Conservation (phyloP, 306 rosid species). For the Lathyrus aphaca region DNA sequence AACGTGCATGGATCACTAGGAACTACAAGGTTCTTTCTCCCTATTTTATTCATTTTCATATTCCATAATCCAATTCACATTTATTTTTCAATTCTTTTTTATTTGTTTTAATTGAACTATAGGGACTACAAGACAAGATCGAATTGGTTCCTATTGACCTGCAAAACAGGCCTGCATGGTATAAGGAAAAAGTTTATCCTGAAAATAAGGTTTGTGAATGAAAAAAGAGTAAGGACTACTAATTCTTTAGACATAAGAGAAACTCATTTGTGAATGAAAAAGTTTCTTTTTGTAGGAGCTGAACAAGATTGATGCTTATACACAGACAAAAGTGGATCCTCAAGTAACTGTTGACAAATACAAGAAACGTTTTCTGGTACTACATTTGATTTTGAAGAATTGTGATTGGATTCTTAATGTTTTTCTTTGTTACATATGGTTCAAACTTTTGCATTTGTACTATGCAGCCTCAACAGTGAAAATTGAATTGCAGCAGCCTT, state of each 20-base stretch:
- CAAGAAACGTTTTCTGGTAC: too few species aligned
- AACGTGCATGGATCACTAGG: conserved; percentile 83
- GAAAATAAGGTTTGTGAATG: conserved; percentile 66
- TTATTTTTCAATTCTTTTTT: background rate
- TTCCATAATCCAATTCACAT: background rate
- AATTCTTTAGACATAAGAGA: too few species aligned
- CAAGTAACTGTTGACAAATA: too few species aligned
- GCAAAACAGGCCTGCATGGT: conserved; percentile 79
- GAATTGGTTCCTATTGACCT: conserved; percentile 70
- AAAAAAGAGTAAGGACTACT: too few species aligned
- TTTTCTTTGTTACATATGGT: too few species aligned
- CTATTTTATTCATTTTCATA: background rate
- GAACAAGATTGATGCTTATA: too few species aligned
- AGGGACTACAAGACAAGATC: conserved; percentile 79
- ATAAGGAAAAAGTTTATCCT: conserved; percentile 83
- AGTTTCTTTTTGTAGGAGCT: too few species aligned
- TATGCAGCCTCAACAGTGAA: conserved; percentile 43
- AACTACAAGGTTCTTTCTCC: conserved; percentile 62
- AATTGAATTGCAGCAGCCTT: conserved; percentile 13
- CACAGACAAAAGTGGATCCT: too few species aligned
- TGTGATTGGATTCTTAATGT: too few species aligned
- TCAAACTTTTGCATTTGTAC: too few species aligned
- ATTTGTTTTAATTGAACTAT: conserved; percentile 14
- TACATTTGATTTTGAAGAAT: too few species aligned
- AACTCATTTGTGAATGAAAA: too few species aligned